Percentiles rank a stretch among this genome's conserved stretches.
Conservation (phyloP, 306 rosid genomes). For the Prunus campanulata region DNA sequence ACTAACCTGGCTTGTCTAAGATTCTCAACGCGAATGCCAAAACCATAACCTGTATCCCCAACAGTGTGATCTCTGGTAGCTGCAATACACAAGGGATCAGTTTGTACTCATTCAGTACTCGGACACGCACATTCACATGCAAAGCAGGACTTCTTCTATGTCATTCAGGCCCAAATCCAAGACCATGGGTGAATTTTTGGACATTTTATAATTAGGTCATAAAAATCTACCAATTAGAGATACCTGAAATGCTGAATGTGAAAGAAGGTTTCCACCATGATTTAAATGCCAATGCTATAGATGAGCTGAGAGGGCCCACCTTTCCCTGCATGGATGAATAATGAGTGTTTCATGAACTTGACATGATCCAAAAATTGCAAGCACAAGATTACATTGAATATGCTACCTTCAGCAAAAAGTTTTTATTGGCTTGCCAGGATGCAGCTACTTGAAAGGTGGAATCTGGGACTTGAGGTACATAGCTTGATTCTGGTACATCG, state of each 20-base stretch:
- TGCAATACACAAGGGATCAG: constrained; percentile 31
- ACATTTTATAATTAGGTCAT: neutral
- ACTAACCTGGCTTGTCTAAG: constrained; percentile 97
- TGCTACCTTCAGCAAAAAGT: constrained; percentile 79
- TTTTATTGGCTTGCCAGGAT: constrained; percentile 98
- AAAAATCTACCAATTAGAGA: constrained; percentile 11
- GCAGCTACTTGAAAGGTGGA: constrained; percentile 90
- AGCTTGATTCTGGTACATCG: constrained; percentile 49
- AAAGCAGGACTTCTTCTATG: neutral
- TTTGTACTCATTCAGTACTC: neutral
- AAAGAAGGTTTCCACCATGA: constrained; percentile 99
- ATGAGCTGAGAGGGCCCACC: constrained; percentile 72
- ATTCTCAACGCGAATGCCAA: constrained; percentile 80
- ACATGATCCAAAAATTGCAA: constrained; percentile 12
- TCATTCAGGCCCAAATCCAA: no score
- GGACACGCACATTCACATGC: neutral
- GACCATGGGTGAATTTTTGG: no score
- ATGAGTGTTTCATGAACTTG: constrained; percentile 25
- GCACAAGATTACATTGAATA: constrained; percentile 17
- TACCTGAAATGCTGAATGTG: constrained; percentile 87
- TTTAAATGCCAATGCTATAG: constrained; percentile 74
- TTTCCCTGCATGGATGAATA: constrained; percentile 60
- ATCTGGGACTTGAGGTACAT: constrained; percentile 43
- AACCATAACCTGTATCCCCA: constrained; percentile 65
- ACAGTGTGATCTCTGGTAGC: constrained; percentile 60